phyloP scores from a whole-genome alignment of 2,329 filamentous ascomycete genomes.

The Talaromyces albobiverticillius region DNA sequence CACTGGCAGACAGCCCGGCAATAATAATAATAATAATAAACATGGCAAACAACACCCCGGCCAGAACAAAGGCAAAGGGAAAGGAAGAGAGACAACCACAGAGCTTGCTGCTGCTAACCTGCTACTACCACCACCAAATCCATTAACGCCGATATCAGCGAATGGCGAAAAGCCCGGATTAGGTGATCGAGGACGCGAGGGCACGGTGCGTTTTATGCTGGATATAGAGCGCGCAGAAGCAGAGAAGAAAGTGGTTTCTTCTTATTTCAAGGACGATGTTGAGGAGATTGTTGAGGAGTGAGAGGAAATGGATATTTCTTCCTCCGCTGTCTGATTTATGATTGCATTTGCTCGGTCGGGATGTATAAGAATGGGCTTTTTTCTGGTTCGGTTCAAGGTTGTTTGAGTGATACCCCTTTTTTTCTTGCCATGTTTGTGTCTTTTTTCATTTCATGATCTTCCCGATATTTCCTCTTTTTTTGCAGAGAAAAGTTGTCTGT shows the following conservation, averaged over 20 bases:
- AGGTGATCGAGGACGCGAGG: slow-evolving; percentile 55
- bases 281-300: slow-evolving; percentile 58
- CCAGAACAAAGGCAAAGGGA: slow-evolving; percentile 25
- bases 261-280: slow-evolving; percentile 71
- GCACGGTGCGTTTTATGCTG: slow-evolving; percentile 86
- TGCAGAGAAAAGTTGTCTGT: not conserved
- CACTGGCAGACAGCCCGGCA: not conserved
- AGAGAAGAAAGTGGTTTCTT: slow-evolving; percentile 66
- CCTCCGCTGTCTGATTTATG: not conserved
- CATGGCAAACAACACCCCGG: slow-evolving; percentile 15
- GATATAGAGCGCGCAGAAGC: slow-evolving; percentile 70
- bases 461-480: not conserved
- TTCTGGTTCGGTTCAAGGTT: not conserved
- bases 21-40: slow-evolving; percentile 16
- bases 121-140: slow-evolving; percentile 21
- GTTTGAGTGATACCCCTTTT: slow-evolving; percentile 14
- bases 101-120: slow-evolving; percentile 13
- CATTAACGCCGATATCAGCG: slow-evolving; percentile 46
- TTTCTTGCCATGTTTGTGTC: not conserved
- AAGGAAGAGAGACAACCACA: slow-evolving; percentile 11
- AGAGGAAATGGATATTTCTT: too few relatives aligned
- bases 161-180: slow-evolving; percentile 43
- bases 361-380: too few relatives aligned
- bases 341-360: not conserved
- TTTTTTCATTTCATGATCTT: not conserved